These are phyloP conservation scores for Solanum piurae DNA, from an alignment of 257 asterid species.

Conservation along the genomic window DNA sequence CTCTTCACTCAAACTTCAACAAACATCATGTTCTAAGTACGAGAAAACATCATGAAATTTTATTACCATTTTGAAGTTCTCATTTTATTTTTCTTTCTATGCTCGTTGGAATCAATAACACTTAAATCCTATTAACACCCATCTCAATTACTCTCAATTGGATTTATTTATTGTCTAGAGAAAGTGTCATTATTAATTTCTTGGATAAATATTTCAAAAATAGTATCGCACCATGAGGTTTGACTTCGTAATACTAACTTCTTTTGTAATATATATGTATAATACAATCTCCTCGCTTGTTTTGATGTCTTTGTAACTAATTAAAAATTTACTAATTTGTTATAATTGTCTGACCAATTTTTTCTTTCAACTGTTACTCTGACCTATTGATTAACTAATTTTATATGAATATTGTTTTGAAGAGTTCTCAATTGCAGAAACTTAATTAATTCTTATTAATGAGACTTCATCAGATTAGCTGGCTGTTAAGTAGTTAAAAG, in stretches of 20 bases:
- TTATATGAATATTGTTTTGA: no score
- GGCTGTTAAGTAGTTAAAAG: no score
- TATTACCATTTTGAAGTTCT: no score
- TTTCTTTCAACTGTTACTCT: neutral
- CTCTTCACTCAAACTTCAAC: constrained; percentile 17
- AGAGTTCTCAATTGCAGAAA: no score
- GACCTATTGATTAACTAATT: neutral
- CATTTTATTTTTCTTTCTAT: no score
- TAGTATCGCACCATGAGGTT: no score
- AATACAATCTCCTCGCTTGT: neutral
- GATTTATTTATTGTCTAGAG: neutral
- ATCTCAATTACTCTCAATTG: neutral
- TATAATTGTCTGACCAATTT: neutral
- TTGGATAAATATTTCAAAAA: neutral
- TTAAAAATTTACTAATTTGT: neutral
- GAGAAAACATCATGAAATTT: neutral
- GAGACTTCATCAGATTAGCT: no score
- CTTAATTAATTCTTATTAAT: no score
- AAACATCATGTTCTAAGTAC: constrained; percentile 28
- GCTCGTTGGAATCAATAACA: no score
- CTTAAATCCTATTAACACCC: neutral
- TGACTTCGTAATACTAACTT: neutral
- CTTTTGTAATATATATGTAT: neutral
- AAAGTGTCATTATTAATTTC: neutral
- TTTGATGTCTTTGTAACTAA: neutral